These are phyloP conservation scores for Gentiana straminea DNA, from an alignment of 257 asterid species.

Conservation along the genomic window DNA sequence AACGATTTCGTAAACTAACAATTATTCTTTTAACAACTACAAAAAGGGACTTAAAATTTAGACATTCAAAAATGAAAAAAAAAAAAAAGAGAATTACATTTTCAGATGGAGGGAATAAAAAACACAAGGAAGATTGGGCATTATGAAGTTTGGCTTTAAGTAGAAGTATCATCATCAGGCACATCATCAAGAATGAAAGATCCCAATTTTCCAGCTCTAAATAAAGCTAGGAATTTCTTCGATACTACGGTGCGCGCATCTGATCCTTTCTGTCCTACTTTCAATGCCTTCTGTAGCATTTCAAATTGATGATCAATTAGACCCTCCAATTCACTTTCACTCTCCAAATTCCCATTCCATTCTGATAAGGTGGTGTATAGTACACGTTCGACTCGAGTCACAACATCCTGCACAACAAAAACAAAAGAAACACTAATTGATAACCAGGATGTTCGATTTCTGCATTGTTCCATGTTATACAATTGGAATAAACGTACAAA, in stretches of 20 bases:
- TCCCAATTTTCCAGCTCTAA: constrained; percentile 78
- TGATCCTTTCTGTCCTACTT: constrained; percentile 57
- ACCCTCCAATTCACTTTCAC: constrained; percentile 60
- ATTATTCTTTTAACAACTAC: too few species aligned
- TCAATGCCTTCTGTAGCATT: constrained; percentile 54
- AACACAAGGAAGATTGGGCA: too few species aligned
- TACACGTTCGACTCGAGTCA: constrained; percentile 49
- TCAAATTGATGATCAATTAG: constrained; percentile 75
- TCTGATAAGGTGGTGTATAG: constrained; percentile 39
- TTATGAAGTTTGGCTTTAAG: too few species aligned
- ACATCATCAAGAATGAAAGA: constrained; percentile 79
- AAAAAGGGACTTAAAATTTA: too few species aligned
- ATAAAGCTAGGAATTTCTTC: constrained; percentile 65
- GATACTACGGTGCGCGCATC: constrained; percentile 66
- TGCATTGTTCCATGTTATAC: too few species aligned
- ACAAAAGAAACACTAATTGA: too few species aligned
- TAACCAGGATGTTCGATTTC: too few species aligned
- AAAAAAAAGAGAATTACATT: not conserved
- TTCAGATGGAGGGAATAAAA: not conserved
- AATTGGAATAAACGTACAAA: too few species aligned
- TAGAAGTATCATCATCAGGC: constrained; percentile 20
- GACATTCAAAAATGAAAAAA: too few species aligned
- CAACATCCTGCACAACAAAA: constrained; percentile 46
- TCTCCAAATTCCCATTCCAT: constrained; percentile 60
- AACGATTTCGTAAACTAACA: too few species aligned